Conservation (phyloP, 495 filamentous ascomycete species). For the Penicillium daleae region DNA sequence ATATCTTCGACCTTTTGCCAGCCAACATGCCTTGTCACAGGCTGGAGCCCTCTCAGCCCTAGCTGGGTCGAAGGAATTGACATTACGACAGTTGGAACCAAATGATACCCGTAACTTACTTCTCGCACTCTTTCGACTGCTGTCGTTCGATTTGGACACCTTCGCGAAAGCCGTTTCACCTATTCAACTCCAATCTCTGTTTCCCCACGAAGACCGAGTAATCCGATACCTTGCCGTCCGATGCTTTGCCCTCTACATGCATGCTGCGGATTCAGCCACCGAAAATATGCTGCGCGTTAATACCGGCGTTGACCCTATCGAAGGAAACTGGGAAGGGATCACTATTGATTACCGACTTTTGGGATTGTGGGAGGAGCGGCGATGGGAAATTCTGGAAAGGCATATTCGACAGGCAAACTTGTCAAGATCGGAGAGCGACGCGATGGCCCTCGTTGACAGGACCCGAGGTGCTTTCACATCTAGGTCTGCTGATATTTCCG, state of each 20-base stretch:
- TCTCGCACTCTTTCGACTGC: conserved; percentile 73
- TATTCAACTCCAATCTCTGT: conserved; percentile 66
- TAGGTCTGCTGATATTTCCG: conserved; percentile 58
- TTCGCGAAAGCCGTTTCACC: conserved; percentile 66
- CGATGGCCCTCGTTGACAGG: conserved; percentile 36
- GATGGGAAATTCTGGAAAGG: conserved; percentile 42
- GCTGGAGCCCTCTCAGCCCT: conserved; percentile 45
- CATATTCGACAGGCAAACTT: conserved; percentile 26
- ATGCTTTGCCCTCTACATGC: conserved; percentile 75
- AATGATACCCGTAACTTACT: conserved; percentile 50
- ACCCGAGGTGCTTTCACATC: conserved; percentile 50
- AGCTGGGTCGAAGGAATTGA: conserved; percentile 43
- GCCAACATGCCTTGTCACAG: conserved; percentile 49
- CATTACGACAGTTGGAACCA: conserved; percentile 42
- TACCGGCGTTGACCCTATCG: conserved; percentile 61
- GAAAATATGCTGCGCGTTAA: conserved; percentile 69
- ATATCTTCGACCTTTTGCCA: conserved; percentile 58
- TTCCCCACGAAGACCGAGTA: conserved; percentile 59
- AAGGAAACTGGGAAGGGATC: conserved; percentile 75
- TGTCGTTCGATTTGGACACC: conserved; percentile 69
- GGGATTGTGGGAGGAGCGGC: conserved; percentile 73
- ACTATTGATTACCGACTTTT: conserved; percentile 84
- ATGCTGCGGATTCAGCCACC: conserved; percentile 77
- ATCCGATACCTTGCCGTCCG: conserved; percentile 82
- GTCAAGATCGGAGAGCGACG: conserved; percentile 26